phyloP scores from a whole-genome alignment of 1,284 basidiomycete species.

The Ustilago nuda region DNA sequence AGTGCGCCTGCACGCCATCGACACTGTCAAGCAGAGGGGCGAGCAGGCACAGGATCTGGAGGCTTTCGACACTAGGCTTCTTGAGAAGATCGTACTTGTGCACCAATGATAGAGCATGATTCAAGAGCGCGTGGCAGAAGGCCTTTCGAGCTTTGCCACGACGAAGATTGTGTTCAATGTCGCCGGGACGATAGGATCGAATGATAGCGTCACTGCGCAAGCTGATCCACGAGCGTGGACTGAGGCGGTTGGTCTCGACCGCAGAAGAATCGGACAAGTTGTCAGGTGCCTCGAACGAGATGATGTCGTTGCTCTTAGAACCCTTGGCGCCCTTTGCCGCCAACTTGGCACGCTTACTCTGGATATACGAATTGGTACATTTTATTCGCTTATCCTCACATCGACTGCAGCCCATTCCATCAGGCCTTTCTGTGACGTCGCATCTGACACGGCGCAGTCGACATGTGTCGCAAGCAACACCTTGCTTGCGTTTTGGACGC shows the following conservation, averaged over 20 bases:
- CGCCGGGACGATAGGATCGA: conserved; percentile 38
- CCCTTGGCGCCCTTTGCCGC: conserved; percentile 28
- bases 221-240: conserved; percentile 40
- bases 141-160: conserved; percentile 61
- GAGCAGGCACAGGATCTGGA: conserved; percentile 53
- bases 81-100: conserved; percentile 62
- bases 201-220: conserved; percentile 27
- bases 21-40: conserved; percentile 55
- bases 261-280: conserved; percentile 7
- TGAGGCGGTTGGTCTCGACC: conserved; percentile 23
- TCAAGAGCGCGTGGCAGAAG: conserved; percentile 59
- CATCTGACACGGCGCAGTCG: conserved; percentile 64
- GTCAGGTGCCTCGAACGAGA: conserved; percentile 5
- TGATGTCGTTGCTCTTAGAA: conserved; percentile 19
- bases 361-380: conserved; percentile 66
- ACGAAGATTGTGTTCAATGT: conserved; percentile 48
- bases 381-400: conserved; percentile 67
- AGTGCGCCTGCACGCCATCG: conserved; percentile 38
- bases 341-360: conserved; percentile 57
- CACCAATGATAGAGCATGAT: conserved; percentile 58
- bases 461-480: conserved; percentile 67
- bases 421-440: conserved; percentile 63
- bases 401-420: conserved; percentile 63
- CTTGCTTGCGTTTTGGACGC: conserved; percentile 66
- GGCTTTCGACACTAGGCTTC: conserved; percentile 54